Evolutionary conservation across 2,329 filamentous ascomycete genomes (phyloP), one percentile per base, ranked within the genome.

Genomic region (Zymoseptoria crescenta): DNA sequence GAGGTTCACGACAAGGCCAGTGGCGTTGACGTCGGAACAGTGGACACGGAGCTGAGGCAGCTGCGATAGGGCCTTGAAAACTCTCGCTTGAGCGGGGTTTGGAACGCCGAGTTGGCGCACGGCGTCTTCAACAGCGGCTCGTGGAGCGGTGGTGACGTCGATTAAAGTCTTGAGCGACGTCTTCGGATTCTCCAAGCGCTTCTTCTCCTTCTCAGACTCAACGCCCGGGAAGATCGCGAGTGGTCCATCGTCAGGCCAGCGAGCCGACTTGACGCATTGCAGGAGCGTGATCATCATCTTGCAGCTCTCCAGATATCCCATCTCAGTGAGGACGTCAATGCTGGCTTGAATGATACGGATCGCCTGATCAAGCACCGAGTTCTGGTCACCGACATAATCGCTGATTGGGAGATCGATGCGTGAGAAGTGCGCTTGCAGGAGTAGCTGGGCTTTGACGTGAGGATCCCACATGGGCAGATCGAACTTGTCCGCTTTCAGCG

Each of bases 391-490:
- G 2, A 99, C 91, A 71, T 99, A 99, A 80, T 99, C 94, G 0
- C 89, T 87, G 59, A 99, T 96, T 3, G 95, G 95, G 3, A 99
- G 84, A 57, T 93, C 86, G 65, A 97, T 87, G 59, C 93, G 88
- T 20, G 89, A 91, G 84, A 99, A 96, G 75, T 96, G 91, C 0
- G 94, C 91, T 74, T 99, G 95, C 0, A 99, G 81, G 1, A 99
- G 81, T 45, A 99, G 78, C 77, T 96, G 97, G 0, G 94, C 86
- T 74, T 99, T 99, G 70, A 97, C 91, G 71, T 99, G 94, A 0
- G 94, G 94, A 76, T 99, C 94, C 94, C 94, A 99, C 86, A 99
- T 89, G 1, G 93, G 93, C 49, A 96, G 77, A 8, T 85, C 86
- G 67, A 87, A 80, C 19, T 76, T 73, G 19, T 85, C 81, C 4